Base-by-base conservation (phyloP, 1,139 yeast species). In the Sugiyamaella japonica region DNA sequence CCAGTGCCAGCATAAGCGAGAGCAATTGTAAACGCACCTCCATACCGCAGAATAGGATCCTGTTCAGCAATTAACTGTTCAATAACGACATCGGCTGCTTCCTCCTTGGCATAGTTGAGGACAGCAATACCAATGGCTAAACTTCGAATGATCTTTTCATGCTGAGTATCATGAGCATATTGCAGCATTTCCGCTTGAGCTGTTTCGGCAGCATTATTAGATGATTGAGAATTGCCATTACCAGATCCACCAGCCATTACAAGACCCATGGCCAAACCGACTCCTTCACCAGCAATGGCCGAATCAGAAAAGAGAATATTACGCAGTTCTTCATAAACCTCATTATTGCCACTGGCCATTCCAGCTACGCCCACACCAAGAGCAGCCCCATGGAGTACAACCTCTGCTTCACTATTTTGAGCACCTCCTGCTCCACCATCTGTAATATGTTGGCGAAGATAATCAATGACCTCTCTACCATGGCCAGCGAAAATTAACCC, bases 1-100 rank as follows among this genome's bases (percentile, higher is more conserved):
- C 97, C 96, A 12, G 99, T 93, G 58, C 99, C 99, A 53, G 95
- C 96, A 71, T 90, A 95, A 0, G 99, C 98, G 65, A 95, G 79
- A 0, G 97, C 98, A 65, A 93, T 82, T 4, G 97, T 85, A 71
- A 84, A 90, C 45, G 93, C 95, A 69, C 97, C 98, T 72, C 99
- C 99, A 70, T 91, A 93, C 73, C 99, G 86, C 63, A 95, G 79
- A 56, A 88, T 83, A 7, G 96, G 81, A 62, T 85, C 88, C 68
- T 89, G 96, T 68, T 86, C 93, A 8, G 73, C 75, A 66, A 89
- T 72, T 68, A 93, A 77, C 61, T 79, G 76, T 42, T 82, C 83
- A 63, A 93, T 88, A 32, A 83, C 73, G n/a, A 72, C 73, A 63
- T 89, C 90, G 8, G 97, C 96, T 56, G 82, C 78, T 61, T 84